These are phyloP conservation scores for Lactarius psammicola DNA, from an alignment of 768 basidiomycete species.

Conservation along the genomic window DNA sequence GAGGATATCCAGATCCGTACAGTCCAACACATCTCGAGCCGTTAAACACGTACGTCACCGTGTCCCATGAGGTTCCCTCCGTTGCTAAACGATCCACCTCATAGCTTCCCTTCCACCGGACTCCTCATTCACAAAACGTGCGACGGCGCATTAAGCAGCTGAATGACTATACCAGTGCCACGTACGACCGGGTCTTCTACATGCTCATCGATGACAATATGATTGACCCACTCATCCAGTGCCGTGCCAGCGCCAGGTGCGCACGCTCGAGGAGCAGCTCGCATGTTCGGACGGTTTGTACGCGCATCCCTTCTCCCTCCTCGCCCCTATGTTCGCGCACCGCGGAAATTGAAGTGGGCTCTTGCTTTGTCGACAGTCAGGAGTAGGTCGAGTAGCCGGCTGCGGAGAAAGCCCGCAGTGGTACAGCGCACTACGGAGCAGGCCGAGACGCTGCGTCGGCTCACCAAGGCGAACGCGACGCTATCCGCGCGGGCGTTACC, in stretches of 20 bases:
- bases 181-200: too few species aligned
- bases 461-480: conserved; percentile 75
- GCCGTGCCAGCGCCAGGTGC: conserved; percentile 88
- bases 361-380: conserved; percentile 50
- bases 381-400: conserved; percentile 65
- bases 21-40: too few species aligned
- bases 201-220: too few species aligned
- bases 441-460: conserved; percentile 67
- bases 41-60: too few species aligned
- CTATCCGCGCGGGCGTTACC: conserved; percentile 70
- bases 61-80: too few species aligned
- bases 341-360: conserved; percentile 11
- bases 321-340: neutral
- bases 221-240: too few species aligned
- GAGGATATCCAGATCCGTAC: too few species aligned
- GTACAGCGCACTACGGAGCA: conserved; percentile 69
- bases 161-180: too few species aligned
- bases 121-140: too few species aligned
- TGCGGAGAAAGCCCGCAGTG: conserved; percentile 63
- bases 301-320: conserved; percentile 37
- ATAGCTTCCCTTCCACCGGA: too few species aligned
- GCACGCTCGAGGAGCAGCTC: conserved; percentile 75
- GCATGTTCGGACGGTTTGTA: conserved; percentile 49
- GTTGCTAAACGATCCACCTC: too few species aligned
- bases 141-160: too few species aligned